Base-by-base conservation (phyloP, 257 asterid species). In the Anisodus acutangulus region DNA sequence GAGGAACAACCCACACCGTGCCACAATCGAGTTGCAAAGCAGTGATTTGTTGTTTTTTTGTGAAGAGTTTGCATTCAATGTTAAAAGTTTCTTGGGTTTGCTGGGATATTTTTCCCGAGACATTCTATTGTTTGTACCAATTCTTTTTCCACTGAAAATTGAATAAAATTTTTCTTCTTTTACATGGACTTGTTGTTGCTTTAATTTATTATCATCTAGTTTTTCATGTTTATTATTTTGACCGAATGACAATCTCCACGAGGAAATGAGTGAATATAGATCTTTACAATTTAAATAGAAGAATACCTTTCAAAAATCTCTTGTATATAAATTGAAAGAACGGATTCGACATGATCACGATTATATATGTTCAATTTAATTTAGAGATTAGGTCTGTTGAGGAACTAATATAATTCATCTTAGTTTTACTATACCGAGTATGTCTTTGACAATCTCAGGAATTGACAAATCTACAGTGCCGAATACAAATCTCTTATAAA, bases 1-100 rank as follows among this genome's bases (percentile, higher is more conserved):
- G n/a, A 84, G 47, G 54, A 84, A 7, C 70, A 83, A 69, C 85
- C 85, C 81, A 10, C 85, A 35, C 43, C 81, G 85, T 4, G 81
- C 82, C 11, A 71, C 54, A 81, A n/a, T 54, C 0, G 85, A 84
- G 64, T 60, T 84, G 58, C 6, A 35, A 11, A 84, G 87, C 53
- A 84, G 74, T 57, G 84, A 81, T 47, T 16, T 39, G 12, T 35
- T 47, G 41, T 49, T 72, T 41, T 41, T 45, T 74, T 74, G 43
- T 74, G 39, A 22, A 26, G 62, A 76, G 41, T 26, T 76, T 74
- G 41, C 59, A n/a, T 22, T 72, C 3, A 76, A 49, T 76, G 47
- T 51, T 53, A 15, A 22, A 22, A 39, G 39, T 68, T 22, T 13
- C 16, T 26, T 26, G 45, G 63, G 47, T 76, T 76, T 51, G 63